phyloP scores from a whole-genome alignment of 2,329 filamentous ascomycete genomes.

The Aspergillus chevalieri region DNA sequence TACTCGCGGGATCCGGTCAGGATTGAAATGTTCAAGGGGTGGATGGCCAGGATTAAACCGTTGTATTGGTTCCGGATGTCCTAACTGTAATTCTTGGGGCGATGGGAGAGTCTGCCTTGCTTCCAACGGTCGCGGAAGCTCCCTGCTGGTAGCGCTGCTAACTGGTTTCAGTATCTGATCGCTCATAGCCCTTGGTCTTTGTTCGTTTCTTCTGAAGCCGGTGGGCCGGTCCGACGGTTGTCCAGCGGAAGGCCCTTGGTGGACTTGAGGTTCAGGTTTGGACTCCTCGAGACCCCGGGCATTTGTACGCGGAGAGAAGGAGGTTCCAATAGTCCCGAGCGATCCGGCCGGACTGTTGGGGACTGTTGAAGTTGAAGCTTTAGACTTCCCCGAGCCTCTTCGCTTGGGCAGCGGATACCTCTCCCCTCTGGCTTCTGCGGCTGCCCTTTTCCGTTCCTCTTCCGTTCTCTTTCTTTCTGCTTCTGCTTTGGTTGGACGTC shows the following conservation, averaged over 20 bases:
- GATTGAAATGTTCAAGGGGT: conserved; percentile 13
- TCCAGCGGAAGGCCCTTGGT: conserved; percentile 12
- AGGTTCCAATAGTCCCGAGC: conserved; percentile 12
- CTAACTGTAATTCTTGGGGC: conserved; percentile 23
- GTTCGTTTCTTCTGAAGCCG: background rate
- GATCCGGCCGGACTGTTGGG: conserved; percentile 25
- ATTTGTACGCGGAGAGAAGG: conserved; percentile 15
- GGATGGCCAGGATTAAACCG: conserved; percentile 21
- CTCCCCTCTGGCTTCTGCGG: conserved; percentile 34
- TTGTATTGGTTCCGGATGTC: conserved; percentile 20
- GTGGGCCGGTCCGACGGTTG: background rate
- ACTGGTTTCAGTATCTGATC: conserved; percentile 14
- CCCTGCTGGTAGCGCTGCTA: conserved; percentile 11
- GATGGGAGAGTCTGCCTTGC: conserved; percentile 25
- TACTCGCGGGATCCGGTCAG: conserved; percentile 19
- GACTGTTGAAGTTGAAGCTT: conserved; percentile 17
- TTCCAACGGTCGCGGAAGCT: conserved; percentile 22
- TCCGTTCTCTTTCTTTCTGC: conserved; percentile 32
- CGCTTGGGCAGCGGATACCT: conserved; percentile 31
- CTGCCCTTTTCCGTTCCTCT: conserved; percentile 33
- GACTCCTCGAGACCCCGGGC: conserved; percentile 10
- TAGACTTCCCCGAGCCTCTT: conserved; percentile 19
- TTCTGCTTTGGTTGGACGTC: conserved; percentile 39
- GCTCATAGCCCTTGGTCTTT: conserved; percentile 16
- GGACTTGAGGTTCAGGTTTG: conserved; percentile 11